These are phyloP conservation scores for Lyophyllum atratum DNA, from an alignment of 768 basidiomycete species.

Conservation along the genomic window DNA sequence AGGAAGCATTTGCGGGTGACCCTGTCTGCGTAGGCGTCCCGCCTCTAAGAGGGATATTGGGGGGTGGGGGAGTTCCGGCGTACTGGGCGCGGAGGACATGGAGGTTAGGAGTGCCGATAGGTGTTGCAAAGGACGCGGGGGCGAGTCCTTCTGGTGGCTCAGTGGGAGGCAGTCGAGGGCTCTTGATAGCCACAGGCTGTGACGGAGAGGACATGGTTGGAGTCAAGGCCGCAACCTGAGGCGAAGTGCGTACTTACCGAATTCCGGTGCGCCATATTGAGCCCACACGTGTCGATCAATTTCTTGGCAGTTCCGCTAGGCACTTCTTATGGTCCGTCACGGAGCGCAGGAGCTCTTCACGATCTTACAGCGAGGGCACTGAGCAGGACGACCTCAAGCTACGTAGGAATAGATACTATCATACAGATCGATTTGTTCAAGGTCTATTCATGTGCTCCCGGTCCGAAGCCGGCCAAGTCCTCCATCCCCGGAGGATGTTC, in stretches of 20 bases:
- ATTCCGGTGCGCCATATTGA: conserved; percentile 6
- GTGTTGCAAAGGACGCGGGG: conserved; percentile 35
- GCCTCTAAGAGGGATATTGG: conserved; percentile 54
- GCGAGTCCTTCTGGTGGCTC: conserved; percentile 19
- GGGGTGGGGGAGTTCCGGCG: conserved; percentile 53
- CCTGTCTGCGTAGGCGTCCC: conserved; percentile 20
- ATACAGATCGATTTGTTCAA: not conserved
- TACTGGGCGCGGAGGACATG: conserved; percentile 68
- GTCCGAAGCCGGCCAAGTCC: not conserved
- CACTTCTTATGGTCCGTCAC: not conserved
- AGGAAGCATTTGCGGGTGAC: conserved; percentile 12
- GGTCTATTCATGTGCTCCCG: not conserved
- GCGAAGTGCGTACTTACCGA: conserved; percentile 4
- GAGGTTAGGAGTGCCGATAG: conserved; percentile 64
- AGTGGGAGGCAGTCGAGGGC: conserved; percentile 23
- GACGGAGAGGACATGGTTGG: conserved; percentile 54
- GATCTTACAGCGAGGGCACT: not conserved
- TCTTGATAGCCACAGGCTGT: conserved; percentile 52
- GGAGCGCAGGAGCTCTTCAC: not conserved
- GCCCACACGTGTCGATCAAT: not conserved
- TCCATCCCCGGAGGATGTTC: not conserved
- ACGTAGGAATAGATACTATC: no score
- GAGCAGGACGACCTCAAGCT: not conserved
- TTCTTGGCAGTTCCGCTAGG: not conserved
- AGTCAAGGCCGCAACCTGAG: conserved; percentile 2